Base-by-base conservation (phyloP, 2,329 filamentous ascomycete species). In the Penicillium sp. region DNA sequence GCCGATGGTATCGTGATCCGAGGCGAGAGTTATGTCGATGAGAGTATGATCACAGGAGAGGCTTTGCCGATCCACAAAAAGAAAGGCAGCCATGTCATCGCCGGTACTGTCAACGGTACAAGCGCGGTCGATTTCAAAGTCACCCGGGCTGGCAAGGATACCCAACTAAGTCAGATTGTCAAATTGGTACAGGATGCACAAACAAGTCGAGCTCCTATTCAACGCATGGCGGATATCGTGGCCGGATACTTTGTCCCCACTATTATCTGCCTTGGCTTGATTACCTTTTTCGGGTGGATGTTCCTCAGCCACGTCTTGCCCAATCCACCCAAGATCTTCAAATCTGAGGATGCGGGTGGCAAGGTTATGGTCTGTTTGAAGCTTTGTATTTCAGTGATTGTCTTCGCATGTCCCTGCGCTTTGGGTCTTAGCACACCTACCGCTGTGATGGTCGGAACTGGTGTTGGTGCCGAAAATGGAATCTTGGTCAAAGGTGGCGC, bases 401-500 rank as follows among this genome's bases (percentile, higher is more conserved):
- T 98, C 21, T 97, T 99, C 74, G 95, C 95, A 4, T 99, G 95
- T 71, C 95, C 95, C 19, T 99, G 95, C 71, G 95, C 95, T 1
- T 85, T 99, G n/a, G 95, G 95, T 55, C 83, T 99, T 19, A 93
- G 92, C 24, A 98, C 95, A 1, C 95, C 95, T 2, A 99, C 95
- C 0, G 95, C 95, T 2, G 93, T 99, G 72, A 98, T 99, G 95
- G 95, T 99, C 29, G 95, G 95, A 44, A 98, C 95, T n/a, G 95
- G 95, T 57, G 87, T 97, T 31, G 95, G 95, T 50, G 95, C 95
- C 2, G 90, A 97, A 75, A 89, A 96, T 66, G 95, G 95, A 24
- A 99, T 99, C 65, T 81, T 99, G n/a, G 92, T 98, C 73, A 99
- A 99, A 77, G 93, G 95, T 54, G 95, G 95, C 55, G 93, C 91